Base-by-base conservation (phyloP, 371 early-diverging fungal species). In the Mortierella sp. region DNA sequence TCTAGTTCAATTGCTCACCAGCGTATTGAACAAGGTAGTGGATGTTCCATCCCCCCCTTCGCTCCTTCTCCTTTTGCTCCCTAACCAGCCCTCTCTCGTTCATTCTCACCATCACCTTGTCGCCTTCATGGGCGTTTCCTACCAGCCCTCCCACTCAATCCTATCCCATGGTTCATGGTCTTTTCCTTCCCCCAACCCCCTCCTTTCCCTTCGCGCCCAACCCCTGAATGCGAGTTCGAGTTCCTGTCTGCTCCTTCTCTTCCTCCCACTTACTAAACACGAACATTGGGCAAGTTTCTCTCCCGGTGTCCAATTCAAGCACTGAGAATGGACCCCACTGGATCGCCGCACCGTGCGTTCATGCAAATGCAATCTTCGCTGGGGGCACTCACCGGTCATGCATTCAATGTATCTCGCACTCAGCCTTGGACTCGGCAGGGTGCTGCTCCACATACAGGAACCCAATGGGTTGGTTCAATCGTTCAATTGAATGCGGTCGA, bases 21-120 rank as follows among this genome's bases (percentile, higher is more conserved):
- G 21, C 22, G 41, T 3, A 3, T 21, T 19, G 21, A 24, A 29
- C 19, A 5, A 6, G 29, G 2, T 13, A 29, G 22, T 61, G 45
- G 54, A 54, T 54, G 62, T 47, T 61, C 62, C 62, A 60, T 61
- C 54, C 62, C 45, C 54, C 46, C 31, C 24, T 46, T 8, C 24
- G n/a, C 44, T 19, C 44, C 10, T 13, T 46, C 47, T 22, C 47
- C 47, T 46, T 22, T 24, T 22, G 9, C 22, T 22, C 24, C 22
- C 47, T 16, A 16, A n/a, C n/a, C n/a, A n/a, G n/a, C n/a, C n/a
- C n/a, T n/a, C n/a, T n/a, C n/a, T n/a, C n/a, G n/a, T n/a, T n/a
- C n/a, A n/a, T n/a, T n/a, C n/a, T n/a, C n/a, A n/a, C n/a, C n/a
- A n/a, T n/a, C n/a, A n/a, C n/a, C n/a, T n/a, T n/a, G n/a, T n/a